These are phyloP conservation scores for Curvularia sp. DNA, from an alignment of 2,329 filamentous ascomycete species.

Conservation along the genomic window DNA sequence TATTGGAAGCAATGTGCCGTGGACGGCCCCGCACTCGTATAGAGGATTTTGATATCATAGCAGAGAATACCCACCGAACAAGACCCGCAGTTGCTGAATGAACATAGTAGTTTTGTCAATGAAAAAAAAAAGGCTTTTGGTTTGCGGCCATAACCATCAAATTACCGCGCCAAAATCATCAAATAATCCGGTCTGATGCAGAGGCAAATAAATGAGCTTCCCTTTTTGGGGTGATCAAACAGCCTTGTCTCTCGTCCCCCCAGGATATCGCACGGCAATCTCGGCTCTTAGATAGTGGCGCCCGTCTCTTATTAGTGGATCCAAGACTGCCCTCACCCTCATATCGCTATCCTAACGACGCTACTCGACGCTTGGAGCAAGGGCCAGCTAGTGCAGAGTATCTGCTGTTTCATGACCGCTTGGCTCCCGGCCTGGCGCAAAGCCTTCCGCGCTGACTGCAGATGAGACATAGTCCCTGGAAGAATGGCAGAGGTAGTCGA, in stretches of 20 bases:
- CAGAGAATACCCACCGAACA: not conserved
- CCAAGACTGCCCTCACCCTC: conserved; percentile 1
- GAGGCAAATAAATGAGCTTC: not conserved
- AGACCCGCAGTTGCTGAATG: conserved; percentile 2
- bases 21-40: conserved; percentile 30
- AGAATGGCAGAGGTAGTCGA: conserved; percentile 17
- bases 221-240: conserved; percentile 13
- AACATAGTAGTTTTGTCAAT: not conserved
- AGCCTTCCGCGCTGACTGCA: conserved; percentile 19
- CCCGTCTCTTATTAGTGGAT: conserved; percentile 7
- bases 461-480: conserved; percentile 1
- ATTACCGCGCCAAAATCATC: not conserved
- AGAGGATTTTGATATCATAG: conserved; percentile 19
- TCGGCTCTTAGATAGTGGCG: conserved; percentile 15
- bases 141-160: not conserved
- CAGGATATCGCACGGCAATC: conserved; percentile 12
- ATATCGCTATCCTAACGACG: conserved; percentile 13
- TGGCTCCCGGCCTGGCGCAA: conserved; percentile 18
- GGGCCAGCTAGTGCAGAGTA: conserved; percentile 13
- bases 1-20: conserved; percentile 27
- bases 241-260: conserved; percentile 3
- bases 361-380: conserved; percentile 5
- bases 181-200: not conserved
- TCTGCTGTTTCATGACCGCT: conserved; percentile 17
- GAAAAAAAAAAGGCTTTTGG: not conserved